Evolutionary conservation across 192 early-diverging fungal genomes (phyloP).

Genomic region (Entomortierella beljakovae): DNA sequence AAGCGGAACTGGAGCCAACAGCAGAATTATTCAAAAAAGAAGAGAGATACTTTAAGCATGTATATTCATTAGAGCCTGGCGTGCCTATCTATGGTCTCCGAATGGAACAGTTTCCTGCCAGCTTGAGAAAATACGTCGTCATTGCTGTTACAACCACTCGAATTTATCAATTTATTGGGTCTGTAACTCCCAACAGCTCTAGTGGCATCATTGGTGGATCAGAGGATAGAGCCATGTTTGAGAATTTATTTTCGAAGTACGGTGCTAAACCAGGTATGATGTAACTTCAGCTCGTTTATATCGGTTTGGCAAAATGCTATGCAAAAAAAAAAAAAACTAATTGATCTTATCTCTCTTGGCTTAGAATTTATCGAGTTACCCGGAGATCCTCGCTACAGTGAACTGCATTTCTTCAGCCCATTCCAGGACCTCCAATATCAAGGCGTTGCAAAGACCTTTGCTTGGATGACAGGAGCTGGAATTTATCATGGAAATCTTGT

Average conservation of each 20-base stretch:
- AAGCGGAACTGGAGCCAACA: conserved; percentile 88
- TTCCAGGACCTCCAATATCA: conserved; percentile 75
- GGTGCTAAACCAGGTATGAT: conserved; percentile 72
- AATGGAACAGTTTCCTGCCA: conserved; percentile 83
- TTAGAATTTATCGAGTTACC: conserved; percentile 71
- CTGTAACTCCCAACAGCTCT: conserved; percentile 53
- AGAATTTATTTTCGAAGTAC: conserved; percentile 76
- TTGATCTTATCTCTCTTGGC: not conserved
- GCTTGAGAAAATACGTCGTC: conserved; percentile 80
- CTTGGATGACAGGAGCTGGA: conserved; percentile 92
- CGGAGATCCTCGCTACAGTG: conserved; percentile 64
- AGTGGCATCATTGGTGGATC: conserved; percentile 58
- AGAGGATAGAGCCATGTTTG: conserved; percentile 78
- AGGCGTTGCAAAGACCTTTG: conserved; percentile 82
- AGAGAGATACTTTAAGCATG: conserved; percentile 80
- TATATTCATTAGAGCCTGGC: conserved; percentile 78
- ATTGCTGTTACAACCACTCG: conserved; percentile 84
- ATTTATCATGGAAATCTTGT: conserved; percentile 87
- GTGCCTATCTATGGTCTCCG: conserved; percentile 84
- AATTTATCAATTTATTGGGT: conserved; percentile 94
- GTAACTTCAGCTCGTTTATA: too few relatives aligned
- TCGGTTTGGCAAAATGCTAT: too few relatives aligned
- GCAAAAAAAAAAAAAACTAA: not conserved
- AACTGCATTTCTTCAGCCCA: conserved; percentile 76
- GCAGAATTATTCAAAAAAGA: conserved; percentile 89